Evolutionary conservation across 768 basidiomycete species (phyloP).

Genomic region (Leucocoprinus leucothites): DNA sequence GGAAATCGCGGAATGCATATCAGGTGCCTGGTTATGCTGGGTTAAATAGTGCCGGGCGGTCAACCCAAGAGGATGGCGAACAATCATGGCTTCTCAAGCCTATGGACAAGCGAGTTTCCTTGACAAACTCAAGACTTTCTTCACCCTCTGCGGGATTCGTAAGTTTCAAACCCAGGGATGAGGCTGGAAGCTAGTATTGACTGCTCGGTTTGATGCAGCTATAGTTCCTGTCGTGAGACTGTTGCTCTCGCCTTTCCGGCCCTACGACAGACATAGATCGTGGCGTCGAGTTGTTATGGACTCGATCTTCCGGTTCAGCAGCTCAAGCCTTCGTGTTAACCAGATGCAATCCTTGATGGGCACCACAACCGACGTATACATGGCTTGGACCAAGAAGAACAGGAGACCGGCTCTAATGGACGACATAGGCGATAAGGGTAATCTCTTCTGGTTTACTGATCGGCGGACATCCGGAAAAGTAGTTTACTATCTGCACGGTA

Average conservation of each 20-base stretch:
- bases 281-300: conserved; percentile 9
- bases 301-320: conserved; percentile 9
- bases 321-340: conserved; percentile 10
- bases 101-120: neutral
- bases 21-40: too few relatives aligned
- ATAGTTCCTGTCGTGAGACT: neutral
- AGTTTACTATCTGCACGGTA: conserved; percentile 31
- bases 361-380: conserved; percentile 19
- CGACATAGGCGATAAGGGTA: conserved; percentile 23
- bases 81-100: too few relatives aligned
- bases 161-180: neutral
- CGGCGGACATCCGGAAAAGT: conserved; percentile 27
- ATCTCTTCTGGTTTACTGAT: conserved; percentile 29
- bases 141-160: neutral
- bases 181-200: neutral
- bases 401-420: conserved; percentile 20
- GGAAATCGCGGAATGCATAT: too few relatives aligned
- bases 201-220: neutral
- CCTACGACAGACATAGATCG: conserved; percentile 5
- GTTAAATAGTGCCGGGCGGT: too few relatives aligned
- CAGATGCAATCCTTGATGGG: conserved; percentile 24
- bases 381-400: conserved; percentile 18
- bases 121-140: neutral
- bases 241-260: conserved; percentile 3
- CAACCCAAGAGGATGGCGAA: too few relatives aligned